These are phyloP conservation scores for Dendrostoma leiphaemia DNA, from an alignment of 2,329 filamentous ascomycete genomes.

Conservation along the genomic window DNA sequence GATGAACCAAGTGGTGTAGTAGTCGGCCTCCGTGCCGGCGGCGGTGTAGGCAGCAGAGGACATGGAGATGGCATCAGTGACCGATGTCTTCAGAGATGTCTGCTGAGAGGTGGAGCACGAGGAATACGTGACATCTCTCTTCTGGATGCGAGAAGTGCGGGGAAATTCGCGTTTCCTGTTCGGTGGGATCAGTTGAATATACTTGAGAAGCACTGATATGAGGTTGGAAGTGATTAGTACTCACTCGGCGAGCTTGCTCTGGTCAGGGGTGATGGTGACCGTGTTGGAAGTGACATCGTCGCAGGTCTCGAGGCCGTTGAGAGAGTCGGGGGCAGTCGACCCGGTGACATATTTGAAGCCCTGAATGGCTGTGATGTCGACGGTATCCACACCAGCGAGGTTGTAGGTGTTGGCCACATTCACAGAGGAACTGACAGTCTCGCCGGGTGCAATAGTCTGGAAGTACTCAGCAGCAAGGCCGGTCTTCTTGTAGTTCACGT, in stretches of 20 bases:
- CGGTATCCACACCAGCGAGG: conserved; percentile 9
- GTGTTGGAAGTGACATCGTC: conserved; percentile 12
- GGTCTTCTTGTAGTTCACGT: conserved; percentile 19
- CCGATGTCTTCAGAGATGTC: conserved; percentile 13
- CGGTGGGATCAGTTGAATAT: too few relatives aligned
- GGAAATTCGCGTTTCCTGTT: conserved; percentile 8
- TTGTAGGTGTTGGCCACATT: conserved; percentile 17
- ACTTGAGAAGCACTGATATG: too few relatives aligned
- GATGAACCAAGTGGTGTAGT: conserved; percentile 20
- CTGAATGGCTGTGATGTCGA: conserved; percentile 16
- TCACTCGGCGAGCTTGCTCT: conserved; percentile 12
- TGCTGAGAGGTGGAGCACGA: conserved; percentile 14
- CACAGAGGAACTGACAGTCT: conserved; percentile 17
- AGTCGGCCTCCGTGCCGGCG: conserved; percentile 14
- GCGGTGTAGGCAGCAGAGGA: conserved; percentile 18
- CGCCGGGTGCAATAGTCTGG: conserved; percentile 16
- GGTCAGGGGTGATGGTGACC: conserved; percentile 14
- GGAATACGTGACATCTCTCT: conserved; percentile 11
- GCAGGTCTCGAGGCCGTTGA: conserved; percentile 4
- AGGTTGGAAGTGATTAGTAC: not conserved
- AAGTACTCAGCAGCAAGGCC: conserved; percentile 11
- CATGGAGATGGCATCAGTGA: conserved; percentile 11
- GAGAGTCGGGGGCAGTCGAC: conserved; percentile 3
- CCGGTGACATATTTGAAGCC: conserved; percentile 16
- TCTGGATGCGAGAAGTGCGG: conserved; percentile 11